Base-by-base conservation (phyloP, 2,329 filamentous ascomycete species). In the Botrytis byssoidea region DNA sequence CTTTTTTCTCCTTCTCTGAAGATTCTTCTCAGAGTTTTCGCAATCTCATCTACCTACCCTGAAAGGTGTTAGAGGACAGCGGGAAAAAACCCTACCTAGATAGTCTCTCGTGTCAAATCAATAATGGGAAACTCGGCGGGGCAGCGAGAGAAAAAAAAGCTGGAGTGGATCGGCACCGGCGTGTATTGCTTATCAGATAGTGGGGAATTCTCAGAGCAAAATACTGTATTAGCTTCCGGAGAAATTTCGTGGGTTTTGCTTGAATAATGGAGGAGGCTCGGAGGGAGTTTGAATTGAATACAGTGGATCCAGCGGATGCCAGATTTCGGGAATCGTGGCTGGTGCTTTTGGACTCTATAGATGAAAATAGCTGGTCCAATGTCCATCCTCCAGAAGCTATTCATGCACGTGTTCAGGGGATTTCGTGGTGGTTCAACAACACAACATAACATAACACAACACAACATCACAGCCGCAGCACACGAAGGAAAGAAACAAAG, bases 131-230 rank as follows among this genome's bases (percentile, higher is more conserved):
- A 55, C 48, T 55, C 48, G 25, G 48, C 48, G 51, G 37, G 55
- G 29, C 25, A 48, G 25, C 48, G 37, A 57, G 46, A 57, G 42
- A 22, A 69, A 59, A 59, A 59, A 67, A 67, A 65, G 42, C 60
- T 71, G 70, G 61, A 59, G 61, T 72, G 70, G 61, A 67, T 72
- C 48, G 61, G n/a, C 61, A 32, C 60, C 60, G 18, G 61, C 61
- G 70, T 59, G 44, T 70, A 70, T 70, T 44, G 40, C 60, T 71
- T 71, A 71, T 71, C 70, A 71, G 70, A 42, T 22, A 71, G 70
- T 65, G 70, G 70, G 46, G 70, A 71, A 40, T 55, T n/a, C 46
- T n/a, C 29, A n/a, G 20, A 25, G 22, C 22, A 29, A 57, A 57
- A 40, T 22, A 35, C 35, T 16, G 48, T 18, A 40, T 57, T 72